Evolutionary conservation across 805 yeast species (phyloP), one percentile per base, ranked within the genome.

Genomic region (Starmerella apis): DNA sequence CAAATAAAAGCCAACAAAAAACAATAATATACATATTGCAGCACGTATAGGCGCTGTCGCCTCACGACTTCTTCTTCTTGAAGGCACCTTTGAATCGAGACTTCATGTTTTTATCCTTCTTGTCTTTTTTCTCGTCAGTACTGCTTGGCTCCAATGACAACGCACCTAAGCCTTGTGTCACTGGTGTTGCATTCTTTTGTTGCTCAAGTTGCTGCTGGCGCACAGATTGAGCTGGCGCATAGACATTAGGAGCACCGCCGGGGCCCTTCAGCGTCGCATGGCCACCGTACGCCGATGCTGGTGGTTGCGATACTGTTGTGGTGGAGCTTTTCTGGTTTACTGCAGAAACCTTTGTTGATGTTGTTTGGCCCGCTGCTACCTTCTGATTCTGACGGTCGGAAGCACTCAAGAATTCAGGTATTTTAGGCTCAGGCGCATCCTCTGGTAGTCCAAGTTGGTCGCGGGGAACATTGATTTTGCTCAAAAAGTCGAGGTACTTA

Each of bases 401-500:
- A 2, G 46, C 49, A 25, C 46, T 24, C 22, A 68, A 47, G 48
- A 54, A 50, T 4, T 53, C 60, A 2, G 72, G 72, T n/a, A 63
- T 61, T 24, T 51, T 47, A 16, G 43, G 50, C 23, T 42, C 53
- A 3, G 66, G 65, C 37, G 41, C 41, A 51, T 68, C 70, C 19
- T 46, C 58, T 6, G 62, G 63, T 13, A 69, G 60, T 7, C 50
- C 45, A 22, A 69, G 58, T 41, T 56, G 49, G 24, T 59, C 58
- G 13, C 71, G 57, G 3, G 63, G 59, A 4, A 55, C 49, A 3
- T 55, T 45, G 28, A 66, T 55, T 3, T 63, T 51, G 11, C 59
- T 50, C 46, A 70, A 48, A 18, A 62, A 57, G 16, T 59, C 55
- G 38, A 70, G 50, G 51, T 60, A 69, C 48, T 54, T 56, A 1